Base-by-base conservation (phyloP, 2,329 filamentous ascomycete species). In the Exophiala xenobiotica region DNA sequence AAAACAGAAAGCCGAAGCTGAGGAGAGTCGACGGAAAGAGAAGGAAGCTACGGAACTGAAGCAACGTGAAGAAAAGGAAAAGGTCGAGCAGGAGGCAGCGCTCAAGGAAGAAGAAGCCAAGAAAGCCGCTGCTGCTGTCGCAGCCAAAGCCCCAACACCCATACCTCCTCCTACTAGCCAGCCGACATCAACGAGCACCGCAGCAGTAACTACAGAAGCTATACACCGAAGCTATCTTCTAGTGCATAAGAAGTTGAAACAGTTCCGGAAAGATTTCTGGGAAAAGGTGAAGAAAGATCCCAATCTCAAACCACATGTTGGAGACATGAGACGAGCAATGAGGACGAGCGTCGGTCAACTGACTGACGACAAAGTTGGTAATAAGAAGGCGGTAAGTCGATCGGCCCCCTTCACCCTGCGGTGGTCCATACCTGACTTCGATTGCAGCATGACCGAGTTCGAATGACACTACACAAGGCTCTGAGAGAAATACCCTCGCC, bases 271-370 rank as follows among this genome's bases (percentile, higher is more conserved):
- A 53, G 75, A 78, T 27, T 70, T 87, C 46, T 63, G 65, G 2
- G 70, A 77, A 3, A 75, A 84, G 60, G 75, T 75, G 3, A 81
- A 82, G 61, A 71, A 74, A 18, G 80, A 85, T 67, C 62, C 67
- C 58, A 68, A 64, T 1, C 70, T 90, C 22, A 89, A 88, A 67
- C 75, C 77, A 45, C 78, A 80, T 27, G 78, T 89, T 64, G 86
- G 87, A 26, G 81, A 89, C 48, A 82, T 88, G 75, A 79, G 88
- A 33, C 77, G 88, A 52, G 79, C 84, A 35, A 83, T 93, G 46
- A 79, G 80, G 31, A 87, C 85, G 62, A 83, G 79, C 14, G 78
- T 92, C 48, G 88, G 89, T 5, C 88, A 93, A 65, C 70, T 90
- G 23, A 86, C 83, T 1, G 78, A 78, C 33, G 85, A 80, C 50